A percentile compares a stretch with the other conserved stretches of the same genome.
Evolutionary conservation across 2,329 filamentous ascomycete species (phyloP).

Genomic region (Colletotrichum sp.): DNA sequence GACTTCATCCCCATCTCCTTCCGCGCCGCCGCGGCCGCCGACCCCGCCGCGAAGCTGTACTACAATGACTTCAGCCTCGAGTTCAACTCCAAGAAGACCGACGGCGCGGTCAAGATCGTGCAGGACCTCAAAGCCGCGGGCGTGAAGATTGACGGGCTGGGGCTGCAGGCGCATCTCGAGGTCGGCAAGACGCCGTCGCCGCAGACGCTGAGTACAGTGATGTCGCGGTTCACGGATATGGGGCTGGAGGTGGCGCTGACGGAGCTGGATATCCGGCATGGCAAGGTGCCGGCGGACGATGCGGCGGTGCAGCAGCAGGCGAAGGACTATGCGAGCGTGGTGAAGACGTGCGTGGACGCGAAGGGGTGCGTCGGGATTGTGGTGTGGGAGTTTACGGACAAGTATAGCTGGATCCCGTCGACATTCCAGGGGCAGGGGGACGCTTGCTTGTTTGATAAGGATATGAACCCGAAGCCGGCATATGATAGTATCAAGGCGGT

Average conservation of each 20-base stretch:
- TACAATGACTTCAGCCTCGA: conserved; percentile 62
- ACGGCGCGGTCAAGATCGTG: conserved; percentile 62
- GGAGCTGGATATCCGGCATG: conserved; percentile 71
- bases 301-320: conserved; percentile 57
- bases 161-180: conserved; percentile 60
- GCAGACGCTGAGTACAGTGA: conserved; percentile 51
- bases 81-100: conserved; percentile 22
- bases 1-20: conserved; percentile 61
- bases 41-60: conserved; percentile 58
- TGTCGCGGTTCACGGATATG: conserved; percentile 54
- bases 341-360: conserved; percentile 38
- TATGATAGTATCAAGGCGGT: conserved; percentile 41
- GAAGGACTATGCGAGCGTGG: conserved; percentile 44
- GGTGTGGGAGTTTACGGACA: conserved; percentile 47
- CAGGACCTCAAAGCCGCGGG: conserved; percentile 66
- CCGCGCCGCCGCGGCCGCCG: conserved; percentile 49
- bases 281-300: conserved; percentile 59
- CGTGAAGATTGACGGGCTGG: conserved; percentile 67
- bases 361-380: conserved; percentile 45
- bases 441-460: conserved; percentile 40
- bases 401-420: conserved; percentile 44
- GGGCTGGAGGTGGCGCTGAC: conserved; percentile 66
- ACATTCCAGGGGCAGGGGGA: conserved; percentile 41
- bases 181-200: conserved; percentile 47
- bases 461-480: conserved; percentile 41